Evolutionary conservation across 441 rosid species (phyloP).

Genomic region (Pelargonium cotyledonis): DNA sequence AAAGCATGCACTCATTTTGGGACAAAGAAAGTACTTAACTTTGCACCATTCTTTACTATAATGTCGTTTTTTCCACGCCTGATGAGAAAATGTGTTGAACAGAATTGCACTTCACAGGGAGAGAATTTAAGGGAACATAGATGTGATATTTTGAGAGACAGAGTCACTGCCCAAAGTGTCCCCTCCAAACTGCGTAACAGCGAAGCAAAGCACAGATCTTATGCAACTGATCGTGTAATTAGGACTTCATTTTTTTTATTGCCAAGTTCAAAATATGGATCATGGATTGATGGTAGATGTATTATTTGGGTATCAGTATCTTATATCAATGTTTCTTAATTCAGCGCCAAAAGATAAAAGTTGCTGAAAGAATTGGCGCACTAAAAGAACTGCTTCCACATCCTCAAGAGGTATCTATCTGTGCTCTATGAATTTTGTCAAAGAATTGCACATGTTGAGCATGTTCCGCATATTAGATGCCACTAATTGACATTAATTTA

Average conservation of each 20-base stretch:
- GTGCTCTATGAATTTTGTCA: neutral
- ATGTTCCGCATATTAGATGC: neutral
- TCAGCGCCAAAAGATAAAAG: constrained; percentile 40
- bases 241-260: constrained; percentile 10
- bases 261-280: neutral
- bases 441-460: neutral
- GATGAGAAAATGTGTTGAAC: constrained; percentile 20
- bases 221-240: constrained; percentile 31
- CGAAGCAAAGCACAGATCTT: constrained; percentile 18
- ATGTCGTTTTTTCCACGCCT: too few relatives aligned
- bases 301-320: neutral
- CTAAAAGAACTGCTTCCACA: constrained; percentile 43
- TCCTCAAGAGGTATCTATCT: constrained; percentile 34
- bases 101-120: constrained; percentile 21
- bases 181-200: constrained; percentile 14
- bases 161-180: constrained; percentile 21
- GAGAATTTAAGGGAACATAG: constrained; percentile 18
- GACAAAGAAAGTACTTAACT: neutral
- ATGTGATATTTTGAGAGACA: constrained; percentile 15
- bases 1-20: neutral
- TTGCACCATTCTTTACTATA: too few relatives aligned
- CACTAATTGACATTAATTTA: too few relatives aligned
- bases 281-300: neutral
- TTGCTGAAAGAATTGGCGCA: constrained; percentile 36
- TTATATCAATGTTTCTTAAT: neutral